Evolutionary conservation across 169 alveolate genomes (phyloP), one percentile per base, ranked within the genome.

Genomic region (Eimeria praecox): DNA sequence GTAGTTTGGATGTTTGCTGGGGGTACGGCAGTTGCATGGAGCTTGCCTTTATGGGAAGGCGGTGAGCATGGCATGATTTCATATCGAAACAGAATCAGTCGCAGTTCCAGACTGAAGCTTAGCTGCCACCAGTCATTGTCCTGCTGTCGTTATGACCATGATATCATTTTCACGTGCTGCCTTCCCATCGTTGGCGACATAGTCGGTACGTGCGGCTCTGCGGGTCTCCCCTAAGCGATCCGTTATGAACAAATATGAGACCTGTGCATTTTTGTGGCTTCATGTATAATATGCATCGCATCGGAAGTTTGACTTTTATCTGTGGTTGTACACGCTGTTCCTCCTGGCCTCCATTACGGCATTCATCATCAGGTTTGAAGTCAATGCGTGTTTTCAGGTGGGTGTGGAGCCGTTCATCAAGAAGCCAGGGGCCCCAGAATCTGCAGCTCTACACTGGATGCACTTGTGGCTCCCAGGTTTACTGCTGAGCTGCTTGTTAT

Each of bases 181-280:
- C 40, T 64, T 64, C 16, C 35, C 75, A 64, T 64, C 16, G 16
- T 64, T 22, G 22, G 75, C 35, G 6, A 59, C n/a, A 64, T 40
- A 64, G 75, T 64, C 75, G 75, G 75, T 64, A 64, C 75, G 75
- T n/a, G 38, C n/a, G 40, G 75, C 75, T 64, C 75, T n/a, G 75
- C 75, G 75, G 40, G 40, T 27, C 40, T n/a, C 75, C 40, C 75
- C 6, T 35, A 9, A 64, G 40, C 40, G 18, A 64, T 64, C 14
- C 38, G n/a, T 8, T 18, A 64, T 27, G 9, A 2, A n/a, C 35
- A 64, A 64, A 27, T 56, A 18, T 56, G 75, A 27, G 8, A 0
- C n/a, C n/a, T 20, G 75, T 8, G 38, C 75, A 64, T 64, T 40
- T n/a, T 64, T 6, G 18, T 14, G 40, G 14, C 38, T 27, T 6